Percentiles rank a stretch among this genome's conserved stretches.
phyloP scores from a whole-genome alignment of 2,329 filamentous ascomycete genomes.

The Penicillium freii region DNA sequence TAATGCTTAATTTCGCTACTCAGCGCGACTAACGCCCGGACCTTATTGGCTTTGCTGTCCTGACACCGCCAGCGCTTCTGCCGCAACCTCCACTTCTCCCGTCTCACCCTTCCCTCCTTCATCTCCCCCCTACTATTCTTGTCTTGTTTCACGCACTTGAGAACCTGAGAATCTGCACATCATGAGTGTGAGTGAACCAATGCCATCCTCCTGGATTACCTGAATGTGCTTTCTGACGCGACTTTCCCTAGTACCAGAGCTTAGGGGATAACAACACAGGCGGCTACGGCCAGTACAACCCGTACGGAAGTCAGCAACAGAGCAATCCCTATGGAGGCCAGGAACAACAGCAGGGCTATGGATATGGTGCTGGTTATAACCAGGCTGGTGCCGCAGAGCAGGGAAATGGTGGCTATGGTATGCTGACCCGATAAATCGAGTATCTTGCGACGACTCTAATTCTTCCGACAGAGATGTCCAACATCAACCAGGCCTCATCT shows the following conservation, averaged over 20 bases:
- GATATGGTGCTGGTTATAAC: slow-evolving; percentile 28
- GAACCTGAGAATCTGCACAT: slow-evolving; percentile 22
- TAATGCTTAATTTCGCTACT: slow-evolving; percentile 1
- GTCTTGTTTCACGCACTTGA: not conserved
- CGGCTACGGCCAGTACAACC: slow-evolving; percentile 57
- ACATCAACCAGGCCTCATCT: slow-evolving; percentile 25
- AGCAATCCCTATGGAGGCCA: slow-evolving; percentile 33
- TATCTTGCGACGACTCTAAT: slow-evolving; percentile 18
- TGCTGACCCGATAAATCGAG: slow-evolving; percentile 16
- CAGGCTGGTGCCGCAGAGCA: slow-evolving; percentile 33
- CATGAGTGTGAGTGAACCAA: slow-evolving; percentile 53
- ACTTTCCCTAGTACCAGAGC: slow-evolving; percentile 26
- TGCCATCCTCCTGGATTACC: not conserved
- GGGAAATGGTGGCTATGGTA: slow-evolving; percentile 40
- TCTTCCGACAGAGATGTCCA: slow-evolving; percentile 42
- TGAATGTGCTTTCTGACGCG: slow-evolving; percentile 10
- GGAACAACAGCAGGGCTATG: slow-evolving; percentile 23
- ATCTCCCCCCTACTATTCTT: slow-evolving; percentile 1
- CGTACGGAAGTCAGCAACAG: slow-evolving; percentile 44
- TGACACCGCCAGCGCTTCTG: slow-evolving; percentile 23
- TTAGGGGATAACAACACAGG: slow-evolving; percentile 33
- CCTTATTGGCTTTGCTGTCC: slow-evolving; percentile 5
- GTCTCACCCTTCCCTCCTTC: slow-evolving; percentile 24
- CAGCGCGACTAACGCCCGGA: slow-evolving; percentile 11
- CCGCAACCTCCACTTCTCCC: slow-evolving; percentile 21